Conservation (phyloP, 257 asterid genomes). For the Solanum clarkiae region DNA sequence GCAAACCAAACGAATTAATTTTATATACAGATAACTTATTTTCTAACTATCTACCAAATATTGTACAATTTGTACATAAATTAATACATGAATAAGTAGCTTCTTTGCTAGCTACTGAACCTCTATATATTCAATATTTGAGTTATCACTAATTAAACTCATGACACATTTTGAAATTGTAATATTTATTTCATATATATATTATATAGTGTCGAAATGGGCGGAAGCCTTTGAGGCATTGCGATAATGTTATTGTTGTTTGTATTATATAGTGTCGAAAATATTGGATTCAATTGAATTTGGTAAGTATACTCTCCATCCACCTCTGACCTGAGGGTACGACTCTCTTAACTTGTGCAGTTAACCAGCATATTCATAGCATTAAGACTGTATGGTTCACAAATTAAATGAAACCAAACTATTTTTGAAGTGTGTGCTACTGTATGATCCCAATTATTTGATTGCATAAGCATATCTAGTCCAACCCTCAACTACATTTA, state of each 20-base stretch:
- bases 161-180: background rate
- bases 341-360: background rate
- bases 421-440: background rate
- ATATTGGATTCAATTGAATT: background rate
- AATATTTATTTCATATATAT: background rate
- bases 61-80: too few relatives aligned
- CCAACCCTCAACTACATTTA: background rate
- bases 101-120: background rate
- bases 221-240: too few relatives aligned
- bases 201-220: background rate
- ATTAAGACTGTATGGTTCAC: background rate
- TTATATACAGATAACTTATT: too few relatives aligned
- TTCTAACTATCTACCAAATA: too few relatives aligned
- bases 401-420: background rate
- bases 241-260: too few relatives aligned
- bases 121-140: background rate
- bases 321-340: background rate
- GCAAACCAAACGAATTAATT: too few relatives aligned
- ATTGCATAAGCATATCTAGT: background rate
- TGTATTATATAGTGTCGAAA: background rate
- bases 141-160: background rate
- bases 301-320: background rate
- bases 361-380: background rate
- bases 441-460: background rate
- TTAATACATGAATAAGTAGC: background rate